Conservation (phyloP, 2,329 filamentous ascomycete genomes). For the Hypoxylon sp. region DNA sequence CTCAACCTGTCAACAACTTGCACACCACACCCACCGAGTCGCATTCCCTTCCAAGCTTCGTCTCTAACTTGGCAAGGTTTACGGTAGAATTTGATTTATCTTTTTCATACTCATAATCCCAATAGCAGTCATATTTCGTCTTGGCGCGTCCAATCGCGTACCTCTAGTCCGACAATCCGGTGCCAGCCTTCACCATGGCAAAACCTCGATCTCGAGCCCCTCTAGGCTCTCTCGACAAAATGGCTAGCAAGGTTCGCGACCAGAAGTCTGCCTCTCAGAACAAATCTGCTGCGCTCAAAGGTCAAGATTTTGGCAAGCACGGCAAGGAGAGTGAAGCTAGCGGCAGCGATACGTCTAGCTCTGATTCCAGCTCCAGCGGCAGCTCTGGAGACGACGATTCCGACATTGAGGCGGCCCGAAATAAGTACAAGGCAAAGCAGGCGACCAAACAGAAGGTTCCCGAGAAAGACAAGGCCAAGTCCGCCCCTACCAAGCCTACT, state of each 20-base stretch:
- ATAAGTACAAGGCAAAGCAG: conserved; percentile 44
- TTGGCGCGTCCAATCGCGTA: not conserved
- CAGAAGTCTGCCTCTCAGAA: conserved; percentile 32
- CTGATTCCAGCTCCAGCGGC: conserved; percentile 46
- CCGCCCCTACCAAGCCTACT: conserved; percentile 28
- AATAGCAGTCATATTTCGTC: not conserved
- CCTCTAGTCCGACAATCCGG: not conserved
- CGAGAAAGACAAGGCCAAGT: conserved; percentile 36
- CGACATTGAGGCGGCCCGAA: conserved; percentile 45
- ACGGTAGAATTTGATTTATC: not conserved
- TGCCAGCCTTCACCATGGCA: conserved; percentile 22
- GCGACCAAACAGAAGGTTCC: conserved; percentile 43
- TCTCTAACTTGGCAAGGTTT: not conserved
- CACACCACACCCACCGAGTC: not conserved
- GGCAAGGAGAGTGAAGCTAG: conserved; percentile 41
- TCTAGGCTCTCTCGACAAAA: conserved; percentile 33
- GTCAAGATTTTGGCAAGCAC: conserved; percentile 14
- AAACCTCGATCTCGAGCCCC: conserved; percentile 20
- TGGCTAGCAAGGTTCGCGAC: conserved; percentile 39
- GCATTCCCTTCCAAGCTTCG: not conserved
- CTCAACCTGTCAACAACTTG: not conserved
- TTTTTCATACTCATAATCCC: not conserved
- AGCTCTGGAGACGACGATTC: conserved; percentile 45
- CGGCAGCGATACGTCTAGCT: conserved; percentile 45
- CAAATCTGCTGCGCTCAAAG: not conserved